Base-by-base conservation (phyloP, 192 early-diverging fungal species). In the Rhizophagus clarus region DNA sequence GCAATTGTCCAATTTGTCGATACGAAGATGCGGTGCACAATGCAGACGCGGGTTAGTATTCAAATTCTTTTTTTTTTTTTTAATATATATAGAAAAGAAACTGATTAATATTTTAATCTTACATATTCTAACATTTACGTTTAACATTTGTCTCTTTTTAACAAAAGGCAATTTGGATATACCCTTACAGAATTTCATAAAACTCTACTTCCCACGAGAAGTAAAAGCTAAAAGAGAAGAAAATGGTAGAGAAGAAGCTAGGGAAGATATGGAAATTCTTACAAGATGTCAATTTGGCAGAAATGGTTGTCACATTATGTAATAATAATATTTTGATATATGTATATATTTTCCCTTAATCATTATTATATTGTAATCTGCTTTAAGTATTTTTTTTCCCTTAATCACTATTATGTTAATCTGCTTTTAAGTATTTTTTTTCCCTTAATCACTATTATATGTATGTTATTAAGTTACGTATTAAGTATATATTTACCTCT, bases 181-280 rank as follows among this genome's bases (percentile, higher is more conserved):
- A 20, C 80, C 89, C 4, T 81, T 94, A 64, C 85, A 89, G 82
- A 93, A 93, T 75, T 93, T 94, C 29, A 80, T 96, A 79, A 88
- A 92, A 75, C 85, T 93, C 1, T 95, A 94, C 70, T 96, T 96
- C 79, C 93, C 93, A 51, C 88, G 88, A 73, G 94, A 96, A 82
- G 89, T 93, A 75, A 90, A 93, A 62, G 88, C 90, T 80, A 94
- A 92, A 72, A 88, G 90, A 61, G 83, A 85, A 61, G 93, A 93
- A 1, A 91, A 86, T 15, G 88, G 88, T 69, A 83, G 82, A 24
- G 92, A 94, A 74, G 88, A 90, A 20, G 91, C 90, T 0, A 85
- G 85, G 7, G 91, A 93, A 56, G 93, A 94, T 77, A 79, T 93
- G 51, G 76, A 88, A 26, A 87, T 84, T 0, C 82, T 94, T 24